Base-by-base conservation (phyloP, 2,329 filamentous ascomycete genomes). In the Paecilomyces dactylethromorphus region DNA sequence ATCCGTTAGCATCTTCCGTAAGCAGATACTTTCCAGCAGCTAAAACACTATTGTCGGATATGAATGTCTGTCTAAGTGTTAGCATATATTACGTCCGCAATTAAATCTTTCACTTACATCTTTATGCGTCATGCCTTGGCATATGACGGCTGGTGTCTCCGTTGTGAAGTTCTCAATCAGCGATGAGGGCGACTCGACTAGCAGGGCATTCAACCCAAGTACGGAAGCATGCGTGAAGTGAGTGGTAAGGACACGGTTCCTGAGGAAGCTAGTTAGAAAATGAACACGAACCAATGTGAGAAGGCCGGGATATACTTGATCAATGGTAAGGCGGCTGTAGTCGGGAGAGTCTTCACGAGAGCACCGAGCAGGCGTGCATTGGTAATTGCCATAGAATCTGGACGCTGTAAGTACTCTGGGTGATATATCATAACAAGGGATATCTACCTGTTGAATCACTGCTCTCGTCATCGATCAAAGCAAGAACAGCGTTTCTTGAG, bases 1-100 rank as follows among this genome's bases (percentile, higher is more conserved):
- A 81, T 52, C 83, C 76, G 15, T 85, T 84, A 49, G 77, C 71
- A 39, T 72, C 73, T 45, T 87, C 82, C 1, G 84, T 82, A 13
- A 97, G 82, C 10, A 97, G 81, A 70, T 91, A 95, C 74, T 97
- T 97, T 66, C 93, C 94, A 21, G 92, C 88, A 39, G 93, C 93
- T 32, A 97, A 82, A 60, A 96, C 90, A 66, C 85, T 88, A 71
- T 97, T 96, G 70, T 96, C 91, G 55, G 90, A 86, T 60, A 97
- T 87, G 71, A 89, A 91, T n/a, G 87, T 82, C 86, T 92, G 66
- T 56, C 39, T 26, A 10, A 10, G 56, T 8, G 31, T 73, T 65
- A 69, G 62, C 39, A 58, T 60, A 26, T 18, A 53, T 10, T 18
- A 53, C 10, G 6, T 45, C 29, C 54, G 39, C 10, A 54, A 22